phyloP scores from a whole-genome alignment of 1,284 basidiomycete species.

The Moniliophthora roreri region DNA sequence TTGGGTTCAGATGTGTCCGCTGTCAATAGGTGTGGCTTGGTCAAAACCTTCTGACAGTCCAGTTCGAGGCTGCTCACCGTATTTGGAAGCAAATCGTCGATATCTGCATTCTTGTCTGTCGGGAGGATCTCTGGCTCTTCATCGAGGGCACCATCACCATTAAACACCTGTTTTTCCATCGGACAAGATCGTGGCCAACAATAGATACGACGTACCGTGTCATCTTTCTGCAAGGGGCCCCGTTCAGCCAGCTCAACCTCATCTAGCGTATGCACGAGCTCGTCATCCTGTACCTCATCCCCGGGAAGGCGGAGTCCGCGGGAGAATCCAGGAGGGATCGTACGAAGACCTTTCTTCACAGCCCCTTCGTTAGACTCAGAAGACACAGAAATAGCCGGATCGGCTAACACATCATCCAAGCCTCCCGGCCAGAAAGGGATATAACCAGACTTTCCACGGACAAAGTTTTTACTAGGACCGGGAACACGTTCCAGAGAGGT shows the following conservation, averaged over 20 bases:
- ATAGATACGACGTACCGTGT: slow-evolving; percentile 16
- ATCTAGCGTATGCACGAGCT: slow-evolving; percentile 40
- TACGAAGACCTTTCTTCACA: slow-evolving; percentile 48
- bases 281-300: slow-evolving; percentile 50
- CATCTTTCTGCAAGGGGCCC: slow-evolving; percentile 14
- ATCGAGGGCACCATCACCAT: slow-evolving; percentile 14
- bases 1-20: slow-evolving; percentile 59
- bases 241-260: slow-evolving; percentile 15
- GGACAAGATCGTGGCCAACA: neutral
- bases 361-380: slow-evolving; percentile 23
- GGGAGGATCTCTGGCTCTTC: slow-evolving; percentile 13
- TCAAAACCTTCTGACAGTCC: slow-evolving; percentile 17
- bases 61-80: slow-evolving; percentile 50
- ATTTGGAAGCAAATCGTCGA: slow-evolving; percentile 82
- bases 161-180: slow-evolving; percentile 5
- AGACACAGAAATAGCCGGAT: slow-evolving; percentile 31
- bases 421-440: slow-evolving; percentile 94
- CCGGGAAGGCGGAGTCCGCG: slow-evolving; percentile 69
- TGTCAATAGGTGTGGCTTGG: slow-evolving; percentile 25
- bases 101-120: slow-evolving; percentile 40
- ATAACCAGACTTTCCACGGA: slow-evolving; percentile 89
- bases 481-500: slow-evolving; percentile 86
- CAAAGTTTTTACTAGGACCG: slow-evolving; percentile 77
- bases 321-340: slow-evolving; percentile 60
- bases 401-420: slow-evolving; percentile 58